Percentiles rank a stretch among this genome's conserved stretches.
phyloP scores from a whole-genome alignment of 805 yeast species.

The Candida vartiovaarae region DNA sequence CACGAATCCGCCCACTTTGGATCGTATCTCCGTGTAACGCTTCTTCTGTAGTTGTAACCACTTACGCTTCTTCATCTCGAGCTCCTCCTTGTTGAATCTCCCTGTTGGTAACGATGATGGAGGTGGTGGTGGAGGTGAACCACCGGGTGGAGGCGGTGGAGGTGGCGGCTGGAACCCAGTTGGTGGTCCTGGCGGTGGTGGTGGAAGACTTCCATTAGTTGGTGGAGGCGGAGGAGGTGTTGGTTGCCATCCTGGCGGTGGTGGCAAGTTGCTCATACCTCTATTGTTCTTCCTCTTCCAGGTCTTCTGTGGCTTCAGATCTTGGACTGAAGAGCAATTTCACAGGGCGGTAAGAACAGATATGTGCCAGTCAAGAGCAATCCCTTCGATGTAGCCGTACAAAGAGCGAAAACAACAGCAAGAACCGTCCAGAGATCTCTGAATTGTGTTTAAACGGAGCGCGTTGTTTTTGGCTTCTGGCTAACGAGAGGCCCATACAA shows the following conservation, averaged over 20 bases:
- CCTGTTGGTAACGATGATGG: conserved; percentile 13
- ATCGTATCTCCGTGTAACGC: conserved; percentile 35
- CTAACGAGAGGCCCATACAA: background rate
- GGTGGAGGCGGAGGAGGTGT: conserved; percentile 25
- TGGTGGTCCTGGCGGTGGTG: conserved; percentile 25
- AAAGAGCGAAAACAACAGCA: too few species aligned
- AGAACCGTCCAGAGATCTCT: too few species aligned
- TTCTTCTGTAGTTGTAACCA: conserved; percentile 63
- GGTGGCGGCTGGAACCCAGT: conserved; percentile 13
- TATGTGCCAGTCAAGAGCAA: too few species aligned
- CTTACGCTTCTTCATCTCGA: conserved; percentile 39
- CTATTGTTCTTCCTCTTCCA: background rate
- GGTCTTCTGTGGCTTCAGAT: background rate
- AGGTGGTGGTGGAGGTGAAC: conserved; percentile 29
- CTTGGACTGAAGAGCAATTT: too few species aligned
- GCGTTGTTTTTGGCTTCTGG: background rate
- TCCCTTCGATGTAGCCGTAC: too few species aligned
- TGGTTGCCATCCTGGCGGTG: conserved; percentile 27
- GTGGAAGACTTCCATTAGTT: conserved; percentile 12
- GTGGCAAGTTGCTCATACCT: conserved; percentile 17
- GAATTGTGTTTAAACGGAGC: too few species aligned
- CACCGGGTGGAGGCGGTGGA: conserved; percentile 21
- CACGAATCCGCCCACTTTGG: conserved; percentile 37
- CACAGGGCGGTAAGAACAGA: too few species aligned
- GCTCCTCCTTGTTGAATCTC: conserved; percentile 20